Evolutionary conservation across 345 rosid genomes (phyloP), one percentile per base, ranked within the genome.

Genomic region (Populus tremula): DNA sequence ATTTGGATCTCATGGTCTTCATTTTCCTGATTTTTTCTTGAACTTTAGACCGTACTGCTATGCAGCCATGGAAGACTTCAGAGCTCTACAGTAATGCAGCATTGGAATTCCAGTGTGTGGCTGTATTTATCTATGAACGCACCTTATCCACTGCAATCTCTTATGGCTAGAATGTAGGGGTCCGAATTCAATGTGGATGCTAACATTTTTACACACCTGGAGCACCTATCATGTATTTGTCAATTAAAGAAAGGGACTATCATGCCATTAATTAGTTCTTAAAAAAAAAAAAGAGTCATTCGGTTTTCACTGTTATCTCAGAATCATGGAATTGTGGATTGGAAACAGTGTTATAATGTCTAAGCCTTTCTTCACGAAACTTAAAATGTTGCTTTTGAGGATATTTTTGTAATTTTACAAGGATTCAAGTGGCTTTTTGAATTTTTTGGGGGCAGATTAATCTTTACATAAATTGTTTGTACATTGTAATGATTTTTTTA

Each of bases 1-100:
- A 76, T 38, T 75, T 85, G 72, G 79, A 71, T 59, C 29, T 79
- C 53, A 67, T 70, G 25, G 70, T 59, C 71, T 77, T 84, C 92
- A 89, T 89, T 59, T 82, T 83, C 54, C n/a, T 45, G 10, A 23
- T 14, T 18, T 0, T 8, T 61, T 27, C 31, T 45, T n/a, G 12
- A 74, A 49, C 67, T 39, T 23, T 6, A 53, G 31, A 13, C 36
- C 13, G 0, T 64, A 25, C 29, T 23, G 29, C 6, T 33, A 23
- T 13, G 33, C 35, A 29, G 20, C 35, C 27, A 62, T 23, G 25
- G 66, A 10, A 23, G 33, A 18, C 36, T 31, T 5, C 0, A 65
- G 41, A 13, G 18, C 45, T 31, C 11, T 35, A 4, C 23, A 18
- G 45, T 41, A 2, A 10, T 2, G 13, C 45, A 41, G 13, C 27